Base-by-base conservation (phyloP, 805 yeast genomes). In the Candida mattraensis region DNA sequence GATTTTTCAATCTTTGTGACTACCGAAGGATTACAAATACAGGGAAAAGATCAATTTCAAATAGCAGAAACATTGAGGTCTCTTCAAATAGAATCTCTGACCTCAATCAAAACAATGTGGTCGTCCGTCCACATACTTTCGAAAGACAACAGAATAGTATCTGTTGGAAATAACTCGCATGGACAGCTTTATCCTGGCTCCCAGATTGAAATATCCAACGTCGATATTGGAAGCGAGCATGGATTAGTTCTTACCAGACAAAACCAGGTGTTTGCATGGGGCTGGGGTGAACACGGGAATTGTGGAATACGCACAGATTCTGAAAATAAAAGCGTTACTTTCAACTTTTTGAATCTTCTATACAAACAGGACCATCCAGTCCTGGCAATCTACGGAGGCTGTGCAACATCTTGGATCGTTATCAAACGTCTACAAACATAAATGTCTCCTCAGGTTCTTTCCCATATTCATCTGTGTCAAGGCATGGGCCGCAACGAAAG, bases 281-380 rank as follows among this genome's bases (percentile, higher is more conserved):
- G 99, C 0, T 91, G 99, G 99, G 97, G 96, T 10, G 98, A 93
- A 53, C 99, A 91, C 59, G 99, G 99, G 0, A 91, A 91, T 55
- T 91, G 98, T 61, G 95, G 96, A 0, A 32, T 37, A 1, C 54
- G 57, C 24, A 19, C 15, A 29, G 33, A 30, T 13, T 31, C 46
- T 3, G 47, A n/a, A n/a, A n/a, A 8, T 30, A 57, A 39, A 23
- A 61, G 33, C 30, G 72, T 63, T 29, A 64, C 69, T 3, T 68
- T 60, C 40, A 61, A 58, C 40, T 51, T 59, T 27, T 45, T 70
- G 14, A 71, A 71, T 36, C 37, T 33, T 7, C 23, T 71, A 3
- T 64, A 66, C 45, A 31, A 13, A 19, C 29, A 12, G 27, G 22
- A 7, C 20, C 53, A 48, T 14, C 24, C 24, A 14, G 64, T 70